phyloP scores from a whole-genome alignment of 2,329 filamentous ascomycete genomes.

The Emergomyces orientalis region DNA sequence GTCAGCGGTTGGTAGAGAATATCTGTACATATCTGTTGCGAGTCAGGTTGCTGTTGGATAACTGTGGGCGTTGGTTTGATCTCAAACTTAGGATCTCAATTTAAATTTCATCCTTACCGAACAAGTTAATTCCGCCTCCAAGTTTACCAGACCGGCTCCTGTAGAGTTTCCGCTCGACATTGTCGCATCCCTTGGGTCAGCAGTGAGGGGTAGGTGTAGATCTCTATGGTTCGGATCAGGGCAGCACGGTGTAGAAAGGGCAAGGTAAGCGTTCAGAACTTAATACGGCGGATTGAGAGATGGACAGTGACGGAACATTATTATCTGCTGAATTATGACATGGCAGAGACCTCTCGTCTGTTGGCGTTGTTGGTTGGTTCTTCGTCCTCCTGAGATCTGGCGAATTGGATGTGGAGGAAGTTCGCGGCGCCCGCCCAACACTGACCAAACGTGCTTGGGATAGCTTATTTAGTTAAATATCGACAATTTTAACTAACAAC shows the following conservation, averaged over 20 bases:
- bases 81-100: not conserved
- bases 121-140: constrained; percentile 91
- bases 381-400: not conserved
- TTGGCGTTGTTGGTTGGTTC: not conserved
- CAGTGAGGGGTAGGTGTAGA: not conserved
- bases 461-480: not conserved
- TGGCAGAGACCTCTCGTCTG: constrained; percentile 1
- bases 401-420: not conserved
- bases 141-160: constrained; percentile 46
- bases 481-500: not conserved
- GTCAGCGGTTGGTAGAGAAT: constrained; percentile 84
- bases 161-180: constrained; percentile 9
- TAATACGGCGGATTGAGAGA: not conserved
- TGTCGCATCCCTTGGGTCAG: constrained; percentile 6
- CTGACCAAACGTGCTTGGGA: not conserved
- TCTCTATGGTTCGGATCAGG: not conserved
- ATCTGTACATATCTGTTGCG: constrained; percentile 81
- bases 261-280: not conserved
- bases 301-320: not conserved
- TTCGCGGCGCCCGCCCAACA: not conserved
- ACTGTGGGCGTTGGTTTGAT: not conserved
- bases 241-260: not conserved
- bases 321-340: not conserved
- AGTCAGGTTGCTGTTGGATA: constrained; percentile 1
- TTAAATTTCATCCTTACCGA: constrained; percentile 55